phyloP scores from a whole-genome alignment of 352 stramenopile genomes.

The Globisporangium uncinulatum region DNA sequence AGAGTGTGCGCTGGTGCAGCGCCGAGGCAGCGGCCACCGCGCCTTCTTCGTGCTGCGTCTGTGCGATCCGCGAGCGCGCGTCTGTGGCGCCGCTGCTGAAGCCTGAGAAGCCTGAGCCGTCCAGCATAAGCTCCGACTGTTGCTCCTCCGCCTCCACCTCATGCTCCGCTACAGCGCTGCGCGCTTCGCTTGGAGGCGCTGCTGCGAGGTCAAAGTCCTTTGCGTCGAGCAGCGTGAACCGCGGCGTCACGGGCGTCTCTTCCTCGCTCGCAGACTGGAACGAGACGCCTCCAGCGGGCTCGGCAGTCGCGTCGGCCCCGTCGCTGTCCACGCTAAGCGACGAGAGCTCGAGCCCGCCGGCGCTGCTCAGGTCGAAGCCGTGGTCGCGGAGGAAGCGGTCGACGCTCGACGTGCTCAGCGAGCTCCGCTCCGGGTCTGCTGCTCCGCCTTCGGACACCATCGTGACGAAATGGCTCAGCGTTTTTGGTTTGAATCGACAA shows the following conservation, averaged over 20 bases:
- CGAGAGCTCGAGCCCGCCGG: constrained; percentile 21
- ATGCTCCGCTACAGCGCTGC: constrained; percentile 2
- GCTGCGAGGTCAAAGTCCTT: constrained; percentile 32
- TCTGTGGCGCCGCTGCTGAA: constrained; percentile 15
- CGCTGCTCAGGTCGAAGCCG: constrained; percentile 44
- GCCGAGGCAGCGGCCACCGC: constrained; percentile 4
- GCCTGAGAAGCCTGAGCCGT: constrained; percentile 20
- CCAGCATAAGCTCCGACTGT: constrained; percentile 50
- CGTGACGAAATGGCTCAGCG: no score
- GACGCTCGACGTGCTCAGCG: constrained; percentile 58
- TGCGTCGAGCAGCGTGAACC: constrained; percentile 60
- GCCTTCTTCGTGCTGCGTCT: constrained; percentile 8
- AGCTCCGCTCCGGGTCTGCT: constrained; percentile 19
- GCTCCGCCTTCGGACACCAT: constrained; percentile 4
- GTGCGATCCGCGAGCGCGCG: constrained; percentile 9
- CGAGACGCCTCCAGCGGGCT: not conserved
- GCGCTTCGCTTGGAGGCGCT: not conserved
- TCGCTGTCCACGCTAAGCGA: constrained; percentile 24
- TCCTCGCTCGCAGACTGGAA: constrained; percentile 21
- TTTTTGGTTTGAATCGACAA: no score
- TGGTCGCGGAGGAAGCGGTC: constrained; percentile 79
- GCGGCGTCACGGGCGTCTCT: constrained; percentile 26
- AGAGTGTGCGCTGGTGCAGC: constrained; percentile 8
- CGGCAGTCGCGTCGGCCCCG: constrained; percentile 16
- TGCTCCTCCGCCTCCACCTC: constrained; percentile 24